These are phyloP conservation scores for Neofusicoccum sp. DNA, from an alignment of 2,329 filamentous ascomycete genomes.

Conservation along the genomic window DNA sequence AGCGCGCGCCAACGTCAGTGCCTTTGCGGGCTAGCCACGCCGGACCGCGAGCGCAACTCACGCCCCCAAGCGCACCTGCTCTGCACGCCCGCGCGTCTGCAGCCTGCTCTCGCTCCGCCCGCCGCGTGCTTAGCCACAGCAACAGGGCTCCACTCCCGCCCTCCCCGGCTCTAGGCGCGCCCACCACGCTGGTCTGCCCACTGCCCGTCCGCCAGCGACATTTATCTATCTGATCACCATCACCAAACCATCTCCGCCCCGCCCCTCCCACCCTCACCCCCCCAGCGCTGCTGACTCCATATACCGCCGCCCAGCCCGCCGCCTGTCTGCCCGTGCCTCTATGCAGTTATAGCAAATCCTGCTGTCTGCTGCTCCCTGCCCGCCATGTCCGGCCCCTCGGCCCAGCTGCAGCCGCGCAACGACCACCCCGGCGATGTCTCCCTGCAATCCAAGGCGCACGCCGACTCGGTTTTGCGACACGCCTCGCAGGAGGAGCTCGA, in stretches of 20 bases:
- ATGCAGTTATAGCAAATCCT: constrained; percentile 2
- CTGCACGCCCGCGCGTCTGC: neutral
- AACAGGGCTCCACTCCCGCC: constrained; percentile 1
- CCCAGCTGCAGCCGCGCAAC: neutral
- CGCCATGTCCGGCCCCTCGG: constrained; percentile 1
- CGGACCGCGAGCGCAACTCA: neutral
- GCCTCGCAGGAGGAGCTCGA: constrained; percentile 51
- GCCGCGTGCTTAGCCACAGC: neutral
- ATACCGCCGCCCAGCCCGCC: neutral
- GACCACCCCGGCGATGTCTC: neutral
- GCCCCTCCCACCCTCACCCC: constrained; percentile 1
- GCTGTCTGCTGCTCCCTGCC: neutral
- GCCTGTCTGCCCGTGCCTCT: neutral
- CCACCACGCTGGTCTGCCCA: constrained; percentile 7
- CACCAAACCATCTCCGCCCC: constrained; percentile 18
- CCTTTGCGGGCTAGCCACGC: constrained; percentile 11
- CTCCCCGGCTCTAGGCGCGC: constrained; percentile 1
- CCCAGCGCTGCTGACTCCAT: neutral
- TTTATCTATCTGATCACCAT: constrained; percentile 18
- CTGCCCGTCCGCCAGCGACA: neutral
- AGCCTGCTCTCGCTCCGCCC: neutral
- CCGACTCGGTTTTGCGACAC: constrained; percentile 35
- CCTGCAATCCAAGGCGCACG: neutral
- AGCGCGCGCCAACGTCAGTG: constrained; percentile 12
- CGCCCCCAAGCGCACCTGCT: neutral